Percentiles rank a stretch among this genome's conserved stretches.
These are phyloP conservation scores for Solanum stenotomum DNA, from an alignment of 257 asterid genomes.

Conservation along the genomic window DNA sequence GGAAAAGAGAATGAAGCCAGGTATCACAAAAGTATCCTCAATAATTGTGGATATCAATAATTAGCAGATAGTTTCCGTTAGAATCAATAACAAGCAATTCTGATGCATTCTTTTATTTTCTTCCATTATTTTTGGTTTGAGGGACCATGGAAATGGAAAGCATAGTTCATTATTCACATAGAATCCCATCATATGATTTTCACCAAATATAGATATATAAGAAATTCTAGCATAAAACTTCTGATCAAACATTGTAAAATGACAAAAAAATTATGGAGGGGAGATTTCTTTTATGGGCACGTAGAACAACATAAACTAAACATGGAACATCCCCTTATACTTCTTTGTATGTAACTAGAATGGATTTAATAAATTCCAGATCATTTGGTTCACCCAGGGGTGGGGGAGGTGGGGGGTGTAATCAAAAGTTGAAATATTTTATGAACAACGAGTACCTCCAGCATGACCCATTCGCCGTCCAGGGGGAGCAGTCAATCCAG, in stretches of 20 bases:
- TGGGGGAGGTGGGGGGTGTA: background rate
- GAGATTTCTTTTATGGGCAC: background rate
- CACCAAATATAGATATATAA: background rate
- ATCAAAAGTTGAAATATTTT: background rate
- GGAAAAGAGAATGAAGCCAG: background rate
- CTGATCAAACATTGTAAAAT: background rate
- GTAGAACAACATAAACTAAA: background rate
- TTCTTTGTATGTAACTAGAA: too few species aligned
- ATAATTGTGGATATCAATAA: background rate
- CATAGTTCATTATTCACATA: background rate
- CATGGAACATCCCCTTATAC: background rate
- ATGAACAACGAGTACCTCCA: constrained; percentile 52
- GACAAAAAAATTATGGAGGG: background rate
- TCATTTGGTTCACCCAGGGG: background rate
- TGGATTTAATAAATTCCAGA: background rate
- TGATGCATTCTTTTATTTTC: background rate
- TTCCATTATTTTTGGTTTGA: background rate
- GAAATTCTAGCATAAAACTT: background rate
- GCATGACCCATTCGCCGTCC: constrained; percentile 98
- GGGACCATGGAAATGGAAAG: background rate
- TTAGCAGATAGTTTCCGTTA: background rate
- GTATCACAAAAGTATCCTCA: background rate
- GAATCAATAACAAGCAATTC: background rate
- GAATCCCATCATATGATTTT: background rate
- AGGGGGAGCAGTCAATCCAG: constrained; percentile 98